A percentile compares a stretch with the other conserved stretches of the same genome.
These are phyloP conservation scores for Sporothrix phasma DNA, from an alignment of 2,329 filamentous ascomycete species.

Conservation along the genomic window DNA sequence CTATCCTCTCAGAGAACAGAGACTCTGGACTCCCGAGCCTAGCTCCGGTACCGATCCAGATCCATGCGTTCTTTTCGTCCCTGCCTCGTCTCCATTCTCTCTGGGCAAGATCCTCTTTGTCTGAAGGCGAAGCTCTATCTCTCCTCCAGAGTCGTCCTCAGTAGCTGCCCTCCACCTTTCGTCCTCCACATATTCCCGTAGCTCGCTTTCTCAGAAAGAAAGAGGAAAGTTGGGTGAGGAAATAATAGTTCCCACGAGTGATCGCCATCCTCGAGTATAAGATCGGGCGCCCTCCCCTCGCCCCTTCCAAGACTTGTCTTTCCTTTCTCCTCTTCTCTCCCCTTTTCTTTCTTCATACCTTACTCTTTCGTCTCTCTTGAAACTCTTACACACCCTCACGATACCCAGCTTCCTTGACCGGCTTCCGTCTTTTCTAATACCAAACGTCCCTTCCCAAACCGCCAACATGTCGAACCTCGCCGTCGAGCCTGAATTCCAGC, in stretches of 20 bases:
- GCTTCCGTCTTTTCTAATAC: not conserved
- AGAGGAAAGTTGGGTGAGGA: not conserved
- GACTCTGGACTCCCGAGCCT: not conserved
- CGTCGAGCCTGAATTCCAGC: conserved; percentile 92
- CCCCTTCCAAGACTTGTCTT: not conserved
- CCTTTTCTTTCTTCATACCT: not conserved
- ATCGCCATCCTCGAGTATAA: conserved; percentile 13
- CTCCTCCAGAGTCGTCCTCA: too few species aligned
- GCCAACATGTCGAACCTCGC: conserved; percentile 70
- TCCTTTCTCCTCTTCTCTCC: not conserved
- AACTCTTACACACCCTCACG: not conserved
- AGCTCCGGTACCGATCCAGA: not conserved
- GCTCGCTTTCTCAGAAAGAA: not conserved
- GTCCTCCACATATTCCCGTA: not conserved
- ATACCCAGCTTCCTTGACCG: not conserved
- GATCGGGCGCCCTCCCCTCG: not conserved
- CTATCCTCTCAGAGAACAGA: not conserved
- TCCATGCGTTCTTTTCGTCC: conserved; percentile 7
- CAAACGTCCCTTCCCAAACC: not conserved
- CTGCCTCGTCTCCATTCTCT: not conserved
- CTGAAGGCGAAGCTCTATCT: not conserved
- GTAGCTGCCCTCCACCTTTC: not conserved
- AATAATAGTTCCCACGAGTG: not conserved
- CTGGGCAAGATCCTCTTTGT: not conserved
- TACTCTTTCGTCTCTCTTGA: not conserved